phyloP scores from a whole-genome alignment of 176 grass and related monocot genomes.

The Aegilops longissima region DNA sequence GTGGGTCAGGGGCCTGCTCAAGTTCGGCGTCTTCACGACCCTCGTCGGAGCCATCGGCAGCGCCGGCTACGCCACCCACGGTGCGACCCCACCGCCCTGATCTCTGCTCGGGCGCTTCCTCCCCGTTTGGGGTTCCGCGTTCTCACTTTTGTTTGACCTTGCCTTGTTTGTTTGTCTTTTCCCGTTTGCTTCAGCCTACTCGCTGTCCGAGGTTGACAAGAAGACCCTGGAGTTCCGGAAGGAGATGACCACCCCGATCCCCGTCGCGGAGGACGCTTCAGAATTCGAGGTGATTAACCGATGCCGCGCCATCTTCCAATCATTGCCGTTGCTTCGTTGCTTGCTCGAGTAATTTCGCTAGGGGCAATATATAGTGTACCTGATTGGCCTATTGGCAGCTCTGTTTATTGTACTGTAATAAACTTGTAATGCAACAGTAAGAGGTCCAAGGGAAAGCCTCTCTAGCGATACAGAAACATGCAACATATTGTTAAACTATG shows the following conservation, averaged over 20 bases:
- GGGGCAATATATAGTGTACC: background rate
- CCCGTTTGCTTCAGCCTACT: conserved; percentile 50
- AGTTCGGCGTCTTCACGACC: conserved; percentile 56
- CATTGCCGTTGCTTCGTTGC: background rate
- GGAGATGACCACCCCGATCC: conserved; percentile 6
- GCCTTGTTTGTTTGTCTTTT: background rate
- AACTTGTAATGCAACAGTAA: background rate
- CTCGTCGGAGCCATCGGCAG: conserved; percentile 51
- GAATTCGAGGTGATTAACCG: conserved; percentile 50
- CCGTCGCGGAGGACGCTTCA: conserved; percentile 33
- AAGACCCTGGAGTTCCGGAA: conserved; percentile 60
- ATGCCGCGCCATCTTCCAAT: background rate
- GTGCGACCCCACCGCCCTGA: conserved; percentile 36
- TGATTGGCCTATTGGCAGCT: background rate
- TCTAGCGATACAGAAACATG: background rate
- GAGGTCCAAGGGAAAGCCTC: background rate
- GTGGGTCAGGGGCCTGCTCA: conserved; percentile 57
- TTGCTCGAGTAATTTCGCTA: background rate
- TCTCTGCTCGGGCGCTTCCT: background rate
- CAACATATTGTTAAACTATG: background rate
- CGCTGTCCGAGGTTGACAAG: conserved; percentile 49
- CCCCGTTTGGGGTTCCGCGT: background rate
- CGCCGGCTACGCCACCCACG: conserved; percentile 57
- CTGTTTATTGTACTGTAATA: background rate
- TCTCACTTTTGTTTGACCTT: conserved; percentile 8